Conservation (phyloP, 768 basidiomycete genomes). For the Termitomyces sp. region DNA sequence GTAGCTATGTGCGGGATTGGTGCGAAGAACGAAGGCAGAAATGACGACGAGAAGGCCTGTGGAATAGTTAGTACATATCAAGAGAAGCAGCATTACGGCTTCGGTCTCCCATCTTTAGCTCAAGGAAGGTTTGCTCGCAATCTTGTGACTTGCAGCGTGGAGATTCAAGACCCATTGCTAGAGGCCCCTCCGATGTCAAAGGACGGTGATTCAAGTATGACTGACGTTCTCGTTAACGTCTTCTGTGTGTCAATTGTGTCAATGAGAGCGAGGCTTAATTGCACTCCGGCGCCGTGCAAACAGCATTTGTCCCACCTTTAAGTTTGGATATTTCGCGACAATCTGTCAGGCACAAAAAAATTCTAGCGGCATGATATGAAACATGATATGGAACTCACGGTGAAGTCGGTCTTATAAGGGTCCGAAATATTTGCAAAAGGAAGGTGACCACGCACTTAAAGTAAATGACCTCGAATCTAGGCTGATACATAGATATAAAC, state of each 20-base stretch:
- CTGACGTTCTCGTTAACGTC: slow-evolving; percentile 1
- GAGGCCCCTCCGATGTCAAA: neutral
- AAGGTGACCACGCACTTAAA: neutral
- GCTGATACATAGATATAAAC: neutral
- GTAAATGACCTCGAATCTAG: neutral
- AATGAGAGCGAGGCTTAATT: neutral
- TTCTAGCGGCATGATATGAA: neutral
- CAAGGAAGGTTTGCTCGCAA: neutral
- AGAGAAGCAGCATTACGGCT: neutral
- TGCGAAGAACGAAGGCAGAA: neutral
- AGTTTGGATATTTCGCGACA: neutral
- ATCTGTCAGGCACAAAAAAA: neutral
- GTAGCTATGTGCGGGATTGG: neutral
- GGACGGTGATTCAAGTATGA: neutral
- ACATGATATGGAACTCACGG: neutral
- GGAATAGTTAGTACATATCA: neutral
- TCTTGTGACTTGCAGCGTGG: neutral
- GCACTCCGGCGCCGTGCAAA: neutral
- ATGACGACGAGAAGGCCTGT: neutral
- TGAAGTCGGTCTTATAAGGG: neutral
- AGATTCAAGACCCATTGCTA: neutral
- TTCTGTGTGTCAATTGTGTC: neutral
- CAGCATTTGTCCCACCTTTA: too few relatives aligned
- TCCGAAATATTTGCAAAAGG: neutral
- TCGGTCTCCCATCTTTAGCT: neutral